Percentiles rank a stretch among this genome's conserved stretches.
phyloP scores from a whole-genome alignment of 73 alveolate genomes.

The Uronychia setigera region DNA sequence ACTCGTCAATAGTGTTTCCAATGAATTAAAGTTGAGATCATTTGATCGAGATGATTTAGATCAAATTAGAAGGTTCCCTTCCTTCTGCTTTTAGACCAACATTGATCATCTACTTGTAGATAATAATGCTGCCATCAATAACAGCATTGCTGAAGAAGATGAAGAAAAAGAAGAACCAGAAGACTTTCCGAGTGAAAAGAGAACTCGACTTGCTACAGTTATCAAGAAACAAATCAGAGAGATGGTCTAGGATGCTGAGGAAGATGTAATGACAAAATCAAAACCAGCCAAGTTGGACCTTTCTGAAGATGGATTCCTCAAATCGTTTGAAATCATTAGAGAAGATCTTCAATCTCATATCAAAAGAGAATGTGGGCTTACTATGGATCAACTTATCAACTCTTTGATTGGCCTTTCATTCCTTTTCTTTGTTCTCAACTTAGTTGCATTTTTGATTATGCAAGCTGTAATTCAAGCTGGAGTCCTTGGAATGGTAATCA shows the following conservation, averaged over 20 bases:
- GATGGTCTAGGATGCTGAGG: background rate
- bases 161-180: background rate
- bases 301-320: background rate
- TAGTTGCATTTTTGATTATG: background rate
- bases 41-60: background rate
- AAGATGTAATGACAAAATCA: background rate
- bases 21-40: background rate
- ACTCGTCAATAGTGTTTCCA: background rate
- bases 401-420: background rate
- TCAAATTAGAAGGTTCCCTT: background rate
- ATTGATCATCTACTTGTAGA: background rate
- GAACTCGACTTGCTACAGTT: background rate
- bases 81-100: background rate
- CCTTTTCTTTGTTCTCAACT: background rate
- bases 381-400: background rate
- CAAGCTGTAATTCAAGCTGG: background rate
- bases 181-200: background rate
- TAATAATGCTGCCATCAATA: too few species aligned
- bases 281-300: background rate
- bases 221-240: background rate
- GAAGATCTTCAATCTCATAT: background rate
- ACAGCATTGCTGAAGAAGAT: too few species aligned
- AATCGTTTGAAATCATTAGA: background rate
- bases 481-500: background rate
- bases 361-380: background rate